Base-by-base conservation (phyloP, 2,329 filamentous ascomycete genomes). In the Ceratocystis alfenasii region DNA sequence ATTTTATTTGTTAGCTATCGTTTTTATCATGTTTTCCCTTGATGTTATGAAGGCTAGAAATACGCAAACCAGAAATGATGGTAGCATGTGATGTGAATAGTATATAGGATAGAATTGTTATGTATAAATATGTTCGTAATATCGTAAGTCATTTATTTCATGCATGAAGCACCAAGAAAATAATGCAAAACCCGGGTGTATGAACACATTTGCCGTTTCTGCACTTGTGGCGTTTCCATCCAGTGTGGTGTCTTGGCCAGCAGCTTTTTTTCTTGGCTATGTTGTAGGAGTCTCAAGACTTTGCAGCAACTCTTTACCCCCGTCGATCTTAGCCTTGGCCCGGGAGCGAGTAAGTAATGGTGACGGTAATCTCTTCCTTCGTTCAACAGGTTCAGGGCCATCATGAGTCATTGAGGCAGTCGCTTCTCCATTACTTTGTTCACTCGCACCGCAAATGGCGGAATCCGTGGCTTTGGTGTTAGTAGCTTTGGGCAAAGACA, bases 281-380 rank as follows among this genome's bases (percentile, higher is more conserved):
- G 25, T 48, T 60, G 48, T 55, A 22, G 41, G 2, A 33, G 30
- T 55, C 33, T 36, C 33, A 10, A 10, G 33, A 25, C 55, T 64
- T 3, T 62, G 36, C 7, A 53, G 33, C 4, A 60, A 17, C 53
- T 61, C 33, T 30, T 63, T 60, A 5, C n/a, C 8, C 22, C 61
- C 41, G 12, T 22, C 57, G 12, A 53, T 44, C 15, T 64, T 59
- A 8, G 44, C 65, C 36, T 59, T 61, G 8, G 65, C 45, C 12
- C 62, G 50, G 15, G 65, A 62, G 25, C 65, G 62, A 28, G 65
- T 67, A 53, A 67, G 44, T 22, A 67, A 45, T 15, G 65, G 61
- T 5, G 65, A 55, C 6, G 60, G 48, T 20, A 44, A 20, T 25
- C 30, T 63, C 41, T 44, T 55, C 2, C 64, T 41, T 20, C 41